Percentiles rank a stretch among this genome's conserved stretches.
Evolutionary conservation across 805 yeast genomes (phyloP).

Genomic region (Lipomyces orientalis): DNA sequence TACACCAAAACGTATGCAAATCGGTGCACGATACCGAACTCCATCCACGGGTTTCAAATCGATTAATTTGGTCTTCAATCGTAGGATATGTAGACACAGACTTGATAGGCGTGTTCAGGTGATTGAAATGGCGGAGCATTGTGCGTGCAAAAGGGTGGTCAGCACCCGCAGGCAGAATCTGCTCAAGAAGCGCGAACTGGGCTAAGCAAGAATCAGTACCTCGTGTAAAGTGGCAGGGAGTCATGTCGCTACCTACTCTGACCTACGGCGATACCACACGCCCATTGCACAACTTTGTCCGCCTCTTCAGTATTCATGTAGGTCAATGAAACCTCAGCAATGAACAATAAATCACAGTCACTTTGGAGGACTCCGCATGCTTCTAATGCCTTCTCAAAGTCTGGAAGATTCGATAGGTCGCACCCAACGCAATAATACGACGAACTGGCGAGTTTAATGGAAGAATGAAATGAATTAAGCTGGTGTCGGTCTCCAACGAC

Average conservation of each 20-base stretch:
- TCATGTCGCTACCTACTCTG: slow-evolving; percentile 19
- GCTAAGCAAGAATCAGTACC: slow-evolving; percentile 37
- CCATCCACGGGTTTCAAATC: slow-evolving; percentile 60
- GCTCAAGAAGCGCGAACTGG: slow-evolving; percentile 73
- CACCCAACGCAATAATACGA: slow-evolving; percentile 69
- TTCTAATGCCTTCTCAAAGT: slow-evolving; percentile 40
- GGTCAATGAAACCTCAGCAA: slow-evolving; percentile 84
- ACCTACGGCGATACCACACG: slow-evolving; percentile 52
- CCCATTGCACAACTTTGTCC: slow-evolving; percentile 60
- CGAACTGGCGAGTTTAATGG: slow-evolving; percentile 46
- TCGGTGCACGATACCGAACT: slow-evolving; percentile 49
- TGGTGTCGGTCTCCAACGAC: slow-evolving; percentile 14
- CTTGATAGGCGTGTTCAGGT: slow-evolving; percentile 69
- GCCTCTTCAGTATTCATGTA: slow-evolving; percentile 75
- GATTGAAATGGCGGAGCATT: slow-evolving; percentile 74
- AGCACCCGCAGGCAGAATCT: slow-evolving; percentile 67
- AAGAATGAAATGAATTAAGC: not conserved
- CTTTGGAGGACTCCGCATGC: slow-evolving; percentile 28
- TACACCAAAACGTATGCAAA: slow-evolving; percentile 64
- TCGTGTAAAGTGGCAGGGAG: not conserved
- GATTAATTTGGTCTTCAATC: slow-evolving; percentile 52
- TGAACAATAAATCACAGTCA: slow-evolving; percentile 52
- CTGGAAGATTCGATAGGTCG: slow-evolving; percentile 59
- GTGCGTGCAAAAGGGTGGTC: slow-evolving; percentile 72
- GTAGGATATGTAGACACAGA: slow-evolving; percentile 66